These are phyloP conservation scores for Mimosa pudica DNA, from an alignment of 306 rosid species.

Conservation along the genomic window DNA sequence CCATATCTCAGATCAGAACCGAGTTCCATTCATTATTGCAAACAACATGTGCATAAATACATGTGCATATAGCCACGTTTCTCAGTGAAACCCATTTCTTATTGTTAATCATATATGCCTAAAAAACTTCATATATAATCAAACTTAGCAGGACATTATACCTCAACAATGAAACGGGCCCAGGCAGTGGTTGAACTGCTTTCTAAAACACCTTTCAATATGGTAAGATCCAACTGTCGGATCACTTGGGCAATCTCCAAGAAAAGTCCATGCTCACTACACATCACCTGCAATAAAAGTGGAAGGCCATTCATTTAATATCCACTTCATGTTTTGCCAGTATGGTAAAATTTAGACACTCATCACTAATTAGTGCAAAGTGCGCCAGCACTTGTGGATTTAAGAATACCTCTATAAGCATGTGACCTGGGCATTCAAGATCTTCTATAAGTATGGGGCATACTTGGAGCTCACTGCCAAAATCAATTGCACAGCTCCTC, in stretches of 20 bases:
- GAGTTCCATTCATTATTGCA: neutral
- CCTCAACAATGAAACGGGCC: conserved; percentile 90
- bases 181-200: conserved; percentile 49
- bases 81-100: neutral
- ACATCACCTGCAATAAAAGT: conserved; percentile 44
- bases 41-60: neutral
- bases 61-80: neutral
- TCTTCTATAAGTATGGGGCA: conserved; percentile 90
- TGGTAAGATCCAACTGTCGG: conserved; percentile 55
- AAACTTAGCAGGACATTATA: conserved; percentile 27
- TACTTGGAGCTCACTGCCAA: conserved; percentile 48
- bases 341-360: neutral
- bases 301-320: conserved; percentile 9
- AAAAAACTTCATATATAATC: neutral
- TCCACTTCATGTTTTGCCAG: neutral
- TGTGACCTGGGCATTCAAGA: conserved; percentile 70
- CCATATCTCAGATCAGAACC: conserved; percentile 1
- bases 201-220: conserved; percentile 75
- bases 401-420: conserved; percentile 72
- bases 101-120: neutral
- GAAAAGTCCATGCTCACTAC: conserved; percentile 74
- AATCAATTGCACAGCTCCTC: conserved; percentile 69
- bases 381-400: neutral
- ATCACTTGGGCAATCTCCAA: conserved; percentile 81
- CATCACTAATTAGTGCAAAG: neutral